A percentile compares a stretch with the other conserved stretches of the same genome.
phyloP scores from a whole-genome alignment of 495 filamentous ascomycete species.

The Gamarada debralockiae region DNA sequence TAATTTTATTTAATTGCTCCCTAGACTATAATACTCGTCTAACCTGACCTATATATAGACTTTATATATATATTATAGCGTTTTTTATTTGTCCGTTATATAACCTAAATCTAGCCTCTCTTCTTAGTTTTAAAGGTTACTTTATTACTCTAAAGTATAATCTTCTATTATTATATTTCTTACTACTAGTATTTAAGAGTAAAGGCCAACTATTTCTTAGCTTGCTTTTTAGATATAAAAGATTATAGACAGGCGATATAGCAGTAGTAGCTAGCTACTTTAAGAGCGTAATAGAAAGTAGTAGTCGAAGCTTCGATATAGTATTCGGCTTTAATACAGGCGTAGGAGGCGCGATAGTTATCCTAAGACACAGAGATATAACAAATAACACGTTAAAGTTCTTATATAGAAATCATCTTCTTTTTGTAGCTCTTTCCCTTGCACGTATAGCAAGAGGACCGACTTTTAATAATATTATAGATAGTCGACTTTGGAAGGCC shows the following conservation, averaged over 20 bases:
- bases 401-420: not conserved
- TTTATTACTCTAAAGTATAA: not conserved
- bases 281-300: not conserved
- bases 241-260: not conserved
- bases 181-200: not conserved
- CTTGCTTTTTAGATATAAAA: not conserved
- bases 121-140: constrained; percentile 1
- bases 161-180: not conserved
- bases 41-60: constrained; percentile 4
- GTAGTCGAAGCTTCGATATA: not conserved
- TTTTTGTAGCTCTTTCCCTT: not conserved
- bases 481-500: not conserved
- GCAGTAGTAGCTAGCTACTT: not conserved
- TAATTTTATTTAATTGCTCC: too few species aligned
- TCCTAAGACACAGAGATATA: not conserved
- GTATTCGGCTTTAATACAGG: not conserved
- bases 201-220: not conserved
- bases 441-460: not conserved
- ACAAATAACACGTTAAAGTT: not conserved
- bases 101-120: constrained; percentile 5
- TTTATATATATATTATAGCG: constrained; percentile 2
- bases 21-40: constrained; percentile 10
- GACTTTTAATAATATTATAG: not conserved
- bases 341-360: not conserved
- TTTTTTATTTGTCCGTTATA: constrained; percentile 1